Conservation (phyloP, 1,284 basidiomycete genomes). For the Naganishia liquefaciens region DNA sequence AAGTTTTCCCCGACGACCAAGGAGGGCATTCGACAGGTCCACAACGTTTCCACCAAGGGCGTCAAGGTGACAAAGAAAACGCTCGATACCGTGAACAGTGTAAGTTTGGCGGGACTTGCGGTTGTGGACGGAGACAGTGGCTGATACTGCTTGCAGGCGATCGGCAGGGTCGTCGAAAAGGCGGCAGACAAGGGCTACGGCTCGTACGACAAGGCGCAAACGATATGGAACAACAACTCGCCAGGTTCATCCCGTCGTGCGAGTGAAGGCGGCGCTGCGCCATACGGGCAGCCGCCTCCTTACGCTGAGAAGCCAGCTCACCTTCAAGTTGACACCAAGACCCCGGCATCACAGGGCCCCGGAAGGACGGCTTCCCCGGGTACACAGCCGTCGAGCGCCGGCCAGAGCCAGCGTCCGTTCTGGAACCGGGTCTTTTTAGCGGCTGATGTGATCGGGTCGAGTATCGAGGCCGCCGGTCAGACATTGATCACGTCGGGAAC, state of each 20-base stretch:
- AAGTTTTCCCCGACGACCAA: slow-evolving; percentile 66
- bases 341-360: not conserved
- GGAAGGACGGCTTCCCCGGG: not conserved
- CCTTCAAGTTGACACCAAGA: slow-evolving; percentile 5
- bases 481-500: slow-evolving; percentile 64
- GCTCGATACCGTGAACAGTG: slow-evolving; percentile 63
- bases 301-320: slow-evolving; percentile 15
- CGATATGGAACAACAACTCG: slow-evolving; percentile 21
- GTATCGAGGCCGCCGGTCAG: slow-evolving; percentile 66
- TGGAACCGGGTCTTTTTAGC: slow-evolving; percentile 62
- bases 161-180: slow-evolving; percentile 41
- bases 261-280: not conserved
- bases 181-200: slow-evolving; percentile 28
- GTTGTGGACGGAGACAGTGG: slow-evolving; percentile 36
- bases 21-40: slow-evolving; percentile 62
- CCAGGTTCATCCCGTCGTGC: slow-evolving; percentile 1
- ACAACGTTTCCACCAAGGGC: slow-evolving; percentile 66
- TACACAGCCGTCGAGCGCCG: slow-evolving; percentile 1
- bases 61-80: slow-evolving; percentile 68
- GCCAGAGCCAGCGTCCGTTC: slow-evolving; percentile 42
- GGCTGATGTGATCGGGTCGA: slow-evolving; percentile 70
- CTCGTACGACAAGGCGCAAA: slow-evolving; percentile 27
- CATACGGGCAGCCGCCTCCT: not conserved
- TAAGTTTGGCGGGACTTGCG: slow-evolving; percentile 59
- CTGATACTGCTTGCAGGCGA: slow-evolving; percentile 40